Base-by-base conservation (phyloP, 1,139 yeast genomes). In the Scheffersomyces parashehatae region DNA sequence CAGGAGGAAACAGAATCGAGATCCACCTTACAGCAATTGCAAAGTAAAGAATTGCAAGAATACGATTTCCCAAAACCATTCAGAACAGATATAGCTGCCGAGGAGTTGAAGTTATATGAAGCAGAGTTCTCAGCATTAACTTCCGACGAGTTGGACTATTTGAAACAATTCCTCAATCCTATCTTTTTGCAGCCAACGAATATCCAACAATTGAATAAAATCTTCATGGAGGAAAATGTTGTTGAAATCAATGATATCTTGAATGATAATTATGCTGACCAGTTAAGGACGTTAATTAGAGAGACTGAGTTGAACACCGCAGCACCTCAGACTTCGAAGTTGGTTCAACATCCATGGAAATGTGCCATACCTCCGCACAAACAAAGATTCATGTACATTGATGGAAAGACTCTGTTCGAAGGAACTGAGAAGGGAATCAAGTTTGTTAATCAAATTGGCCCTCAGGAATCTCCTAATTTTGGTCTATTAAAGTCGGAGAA, bases 361-460 rank as follows among this genome's bases (percentile, higher is more conserved):
- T 75, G 91, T 38, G 95, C 98, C 0, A 81, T 87, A 35, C 98
- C 99, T 12, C 95, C 97, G 8, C 98, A 91, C 61, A 90, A 95
- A 59, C 93, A 89, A 66, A 73, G 97, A 50, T 95, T 77, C 62
- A 65, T 90, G 75, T 93, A 89, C 60, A 74, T 91, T 37, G 95
- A 88, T 58, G 93, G 91, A n/a, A 78, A 70, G 44, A 53, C 70
- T 11, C 53, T 41, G 5, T 61, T 68, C 35, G 64, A 56, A 8
- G 46, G 63, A 39, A 55, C 65, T 9, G 65, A 68, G 40, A 62
- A 67, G 5, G 53, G 54, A 0, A 68, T 71, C 29, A 56, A 53
- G 28, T 47, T 48, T 31, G 49, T 46, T 15, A 70, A 67, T 38
- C 62, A 68, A 56, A 49, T 68, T 13, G 77, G 73, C 0, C 73